Evolutionary conservation across 1,284 basidiomycete genomes (phyloP), one percentile per base, ranked within the genome.

Genomic region (Papiliotrema nemorosa): DNA sequence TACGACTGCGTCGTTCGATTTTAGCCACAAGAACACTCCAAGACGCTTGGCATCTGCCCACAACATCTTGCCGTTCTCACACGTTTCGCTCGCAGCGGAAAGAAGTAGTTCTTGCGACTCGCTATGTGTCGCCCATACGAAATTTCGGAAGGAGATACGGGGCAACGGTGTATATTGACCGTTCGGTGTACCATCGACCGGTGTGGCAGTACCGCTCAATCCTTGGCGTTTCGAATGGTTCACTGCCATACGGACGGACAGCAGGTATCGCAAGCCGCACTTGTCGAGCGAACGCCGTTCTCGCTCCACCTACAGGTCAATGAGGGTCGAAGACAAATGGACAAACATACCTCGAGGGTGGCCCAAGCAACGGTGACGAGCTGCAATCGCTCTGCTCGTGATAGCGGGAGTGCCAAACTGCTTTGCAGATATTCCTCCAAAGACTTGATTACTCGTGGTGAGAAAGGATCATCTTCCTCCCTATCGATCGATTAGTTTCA

Each of bases 51-150:
- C 92, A 66, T 92, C 88, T 9, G 79, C 74, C 93, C 93, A 97
- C 38, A 81, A 73, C 82, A 97, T 87, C 74, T 88, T 93, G 1
- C 84, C 84, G 52, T 70, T 63, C 21, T 79, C 80, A 59, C 87
- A 91, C 5, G 88, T 84, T 9, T 81, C 73, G 3, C 80, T 80
- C 1, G 88, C 86, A 2, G 84, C 83, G 22, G 80, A 78, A 31
- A 97, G 70, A 13, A 97, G 74, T 34, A 94, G 73, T 21, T 88
- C 88, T 64, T 97, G 91, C 62, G 84, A 88, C 69, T 94, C 87
- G 67, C 91, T 96, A 65, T 94, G 88, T 63, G 87, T 91, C 0
- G 92, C 93, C 91, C 92, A 97, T 9, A 94, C 80, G 76, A 93
- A 89, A 69, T 97, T 93, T 34, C 91, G 83, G 70, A 88, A 93